Evolutionary conservation across 208 protist species (phyloP).

Genomic region (Trypanosoma brucei): DNA sequence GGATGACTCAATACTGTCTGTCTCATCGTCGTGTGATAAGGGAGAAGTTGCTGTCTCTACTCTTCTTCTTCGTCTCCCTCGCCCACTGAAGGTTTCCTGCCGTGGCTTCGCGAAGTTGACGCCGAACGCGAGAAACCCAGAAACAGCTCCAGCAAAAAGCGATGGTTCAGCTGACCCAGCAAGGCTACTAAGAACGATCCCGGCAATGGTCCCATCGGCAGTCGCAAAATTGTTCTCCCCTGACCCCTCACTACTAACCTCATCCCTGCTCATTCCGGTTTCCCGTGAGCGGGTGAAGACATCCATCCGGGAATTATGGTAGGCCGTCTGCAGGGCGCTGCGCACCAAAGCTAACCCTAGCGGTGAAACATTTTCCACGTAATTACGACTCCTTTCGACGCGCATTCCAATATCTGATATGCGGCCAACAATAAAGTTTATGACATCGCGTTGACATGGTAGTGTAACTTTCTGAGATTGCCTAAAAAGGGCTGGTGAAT

Average conservation of each 20-base stretch:
- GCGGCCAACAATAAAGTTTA: not conserved
- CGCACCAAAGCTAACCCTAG: conserved; percentile 31
- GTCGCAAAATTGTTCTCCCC: not conserved
- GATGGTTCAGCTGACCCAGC: conserved; percentile 14
- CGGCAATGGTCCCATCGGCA: conserved; percentile 16
- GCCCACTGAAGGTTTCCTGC: not conserved
- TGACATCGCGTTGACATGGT: not conserved
- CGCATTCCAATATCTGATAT: not conserved
- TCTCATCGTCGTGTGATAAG: too few relatives aligned
- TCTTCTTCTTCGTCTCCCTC: too few relatives aligned
- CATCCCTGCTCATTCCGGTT: not conserved
- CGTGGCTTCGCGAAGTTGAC: conserved; percentile 17
- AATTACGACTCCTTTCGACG: not conserved
- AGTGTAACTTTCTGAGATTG: not conserved
- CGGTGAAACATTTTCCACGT: conserved; percentile 4
- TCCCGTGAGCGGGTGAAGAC: conserved; percentile 3
- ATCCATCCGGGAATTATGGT: conserved; percentile 11
- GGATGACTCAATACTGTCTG: not conserved
- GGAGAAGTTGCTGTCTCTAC: too few relatives aligned
- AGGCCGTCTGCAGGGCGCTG: conserved; percentile 24
- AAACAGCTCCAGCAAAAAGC: conserved; percentile 31
- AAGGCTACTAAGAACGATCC: conserved; percentile 20
- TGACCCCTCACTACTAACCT: not conserved
- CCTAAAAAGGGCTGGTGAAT: not conserved
- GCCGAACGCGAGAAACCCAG: conserved; percentile 30